A percentile compares a stretch with the other conserved stretches of the same genome.
Conservation (phyloP, 2,329 filamentous ascomycete genomes). For the Sphaerulina musiva region DNA sequence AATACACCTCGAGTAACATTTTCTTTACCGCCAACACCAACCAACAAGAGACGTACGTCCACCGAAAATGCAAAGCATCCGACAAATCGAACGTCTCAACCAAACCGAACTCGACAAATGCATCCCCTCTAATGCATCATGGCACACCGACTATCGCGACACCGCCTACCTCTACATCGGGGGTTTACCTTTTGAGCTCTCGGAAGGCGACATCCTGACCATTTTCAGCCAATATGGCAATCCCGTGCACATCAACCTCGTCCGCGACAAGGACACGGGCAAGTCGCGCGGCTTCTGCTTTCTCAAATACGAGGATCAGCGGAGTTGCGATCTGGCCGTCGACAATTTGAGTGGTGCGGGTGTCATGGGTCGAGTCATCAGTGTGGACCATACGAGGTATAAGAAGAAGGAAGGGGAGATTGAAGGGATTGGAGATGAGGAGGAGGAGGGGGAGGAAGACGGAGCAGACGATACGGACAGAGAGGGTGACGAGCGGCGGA, state of each 20-base stretch:
- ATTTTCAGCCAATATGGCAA: conserved; percentile 98
- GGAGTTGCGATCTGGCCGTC: conserved; percentile 90
- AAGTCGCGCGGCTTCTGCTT: conserved; percentile 93
- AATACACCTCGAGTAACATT: too few species aligned
- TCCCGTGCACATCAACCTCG: conserved; percentile 84
- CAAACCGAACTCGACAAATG: conserved; percentile 88
- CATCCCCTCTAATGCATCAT: conserved; percentile 78
- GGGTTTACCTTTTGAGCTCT: conserved; percentile 83
- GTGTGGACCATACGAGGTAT: conserved; percentile 90
- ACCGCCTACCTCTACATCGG: conserved; percentile 97
- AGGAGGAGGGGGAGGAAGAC: conserved; percentile 50
- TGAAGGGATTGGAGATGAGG: conserved; percentile 39
- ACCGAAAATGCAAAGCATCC: conserved; percentile 78
- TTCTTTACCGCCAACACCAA: not conserved
- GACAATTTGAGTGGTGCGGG: conserved; percentile 88
- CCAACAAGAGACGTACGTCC: not conserved
- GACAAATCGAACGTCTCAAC: conserved; percentile 86
- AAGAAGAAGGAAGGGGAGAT: conserved; percentile 69
- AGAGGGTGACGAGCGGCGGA: conserved; percentile 40
- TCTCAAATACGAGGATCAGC: conserved; percentile 96
- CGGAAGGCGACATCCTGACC: conserved; percentile 90
- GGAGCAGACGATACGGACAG: conserved; percentile 44
- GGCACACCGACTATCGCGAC: conserved; percentile 96
- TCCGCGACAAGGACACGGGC: conserved; percentile 90
- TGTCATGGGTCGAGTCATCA: conserved; percentile 70